Base-by-base conservation (phyloP, 179 eudicot genomes). In the Silene noctiflora region DNA sequence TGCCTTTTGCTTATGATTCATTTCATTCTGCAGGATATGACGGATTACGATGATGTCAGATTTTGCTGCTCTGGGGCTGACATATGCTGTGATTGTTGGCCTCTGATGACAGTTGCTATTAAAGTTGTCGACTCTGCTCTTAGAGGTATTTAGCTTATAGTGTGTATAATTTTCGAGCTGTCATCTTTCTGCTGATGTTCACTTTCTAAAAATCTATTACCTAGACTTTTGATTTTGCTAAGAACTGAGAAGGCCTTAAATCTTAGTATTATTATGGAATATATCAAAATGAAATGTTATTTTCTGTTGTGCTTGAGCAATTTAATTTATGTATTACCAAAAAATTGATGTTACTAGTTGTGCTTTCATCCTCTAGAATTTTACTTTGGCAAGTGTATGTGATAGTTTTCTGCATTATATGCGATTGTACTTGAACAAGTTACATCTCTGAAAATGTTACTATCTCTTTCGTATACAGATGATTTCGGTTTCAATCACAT, bases 401-500 rank as follows among this genome's bases (percentile, higher is more conserved):
- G 14, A 31, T 53, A 5, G 60, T 21, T 44, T 14, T 67, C 21
- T 72, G 48, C 39, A 1, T 39, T 20, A 27, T 29, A 13, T 6
- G 4, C 48, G n/a, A 51, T 4, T 29, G 4, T 60, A 21, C 58
- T 59, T 65, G 76, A 81, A 14, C 22, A 6, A 20, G 16, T 25
- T 42, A 14, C 65, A 73, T 63, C 46, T 81, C 21, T 72, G 67
- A 70, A 24, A 19, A n/a, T 61, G 51, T 22, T 14, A 5, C 20
- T 35, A 4, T 24, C 62, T 46, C 72, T 77, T 63, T 29, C 4
- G 24, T 77, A n/a, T 79, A 79, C 88, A 95, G 98, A 88, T 80
- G 99, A 95, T 83, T 91, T 95, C 85, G 99, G 98, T 62, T 95
- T 91, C 84, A 85, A 85, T 77, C 98, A 95, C 83, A 91, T 93